Evolutionary conservation across 1,139 yeast genomes (phyloP).

Genomic region (Pichia sp.): DNA sequence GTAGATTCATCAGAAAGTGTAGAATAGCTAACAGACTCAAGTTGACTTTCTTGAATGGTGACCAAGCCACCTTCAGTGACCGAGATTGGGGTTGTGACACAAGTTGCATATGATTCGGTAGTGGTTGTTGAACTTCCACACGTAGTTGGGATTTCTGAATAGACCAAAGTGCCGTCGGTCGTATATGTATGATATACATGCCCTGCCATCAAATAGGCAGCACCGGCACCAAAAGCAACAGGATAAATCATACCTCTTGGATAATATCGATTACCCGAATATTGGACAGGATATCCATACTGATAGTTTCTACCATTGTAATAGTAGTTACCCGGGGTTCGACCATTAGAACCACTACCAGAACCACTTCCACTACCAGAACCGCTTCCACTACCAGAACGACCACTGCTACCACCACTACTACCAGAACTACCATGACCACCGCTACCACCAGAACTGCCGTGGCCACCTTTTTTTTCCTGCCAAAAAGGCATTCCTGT

Average conservation of each 20-base stretch:
- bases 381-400: neutral
- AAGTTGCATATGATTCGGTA: neutral
- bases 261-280: conserved; percentile 6
- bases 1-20: conserved; percentile 3
- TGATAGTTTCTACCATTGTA: conserved; percentile 7
- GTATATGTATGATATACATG: conserved; percentile 10
- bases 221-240: conserved; percentile 8
- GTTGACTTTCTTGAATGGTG: conserved; percentile 1
- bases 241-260: conserved; percentile 10
- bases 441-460: neutral
- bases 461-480: neutral
- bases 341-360: neutral
- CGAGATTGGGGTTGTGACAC: neutral
- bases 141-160: conserved; percentile 7
- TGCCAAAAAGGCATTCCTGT: neutral
- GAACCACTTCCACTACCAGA: neutral
- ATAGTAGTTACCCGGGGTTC: conserved; percentile 1
- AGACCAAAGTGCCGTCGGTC: conserved; percentile 2
- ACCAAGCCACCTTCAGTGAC: conserved; percentile 5
- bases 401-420: neutral
- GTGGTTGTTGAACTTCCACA: neutral
- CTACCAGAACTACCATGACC: neutral
- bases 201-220: neutral
- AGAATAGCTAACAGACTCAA: conserved; percentile 2
- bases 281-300: conserved; percentile 11